Percentiles rank a stretch among this genome's conserved stretches.
phyloP scores from a whole-genome alignment of 208 protist species.

The Crithidia fasciculata region DNA sequence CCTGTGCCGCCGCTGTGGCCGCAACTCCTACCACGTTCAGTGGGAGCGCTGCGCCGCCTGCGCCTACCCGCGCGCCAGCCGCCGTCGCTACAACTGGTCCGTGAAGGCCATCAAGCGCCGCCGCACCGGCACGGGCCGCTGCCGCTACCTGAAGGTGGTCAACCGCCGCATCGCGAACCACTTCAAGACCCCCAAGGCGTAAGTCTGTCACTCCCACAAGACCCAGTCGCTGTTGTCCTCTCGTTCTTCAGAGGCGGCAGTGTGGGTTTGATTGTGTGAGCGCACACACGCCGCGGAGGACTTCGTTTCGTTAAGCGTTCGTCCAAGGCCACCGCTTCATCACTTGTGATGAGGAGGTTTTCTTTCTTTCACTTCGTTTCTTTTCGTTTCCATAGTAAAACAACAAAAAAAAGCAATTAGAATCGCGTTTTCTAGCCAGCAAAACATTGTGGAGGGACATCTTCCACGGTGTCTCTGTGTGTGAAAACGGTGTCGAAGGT shows the following conservation, averaged over 20 bases:
- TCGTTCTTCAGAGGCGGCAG: no score
- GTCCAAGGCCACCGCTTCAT: not conserved
- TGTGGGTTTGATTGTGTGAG: no score
- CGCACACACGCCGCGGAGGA: not conserved
- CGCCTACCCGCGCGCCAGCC: constrained; percentile 96
- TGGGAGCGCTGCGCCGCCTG: constrained; percentile 98
- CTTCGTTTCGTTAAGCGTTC: not conserved
- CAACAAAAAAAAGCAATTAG: not conserved
- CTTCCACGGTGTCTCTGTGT: no score
- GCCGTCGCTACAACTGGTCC: constrained; percentile 97
- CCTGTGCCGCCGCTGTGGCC: constrained; percentile 97
- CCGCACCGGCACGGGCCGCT: constrained; percentile 98
- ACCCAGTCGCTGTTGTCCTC: no score
- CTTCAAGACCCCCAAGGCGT: constrained; percentile 94
- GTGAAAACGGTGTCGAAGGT: no score
- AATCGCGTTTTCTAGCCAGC: not conserved
- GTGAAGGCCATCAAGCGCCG: constrained; percentile 98
- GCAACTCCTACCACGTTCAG: constrained; percentile 97
- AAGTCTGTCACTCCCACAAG: not conserved
- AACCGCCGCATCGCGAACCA: constrained; percentile 97
- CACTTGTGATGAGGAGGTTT: not conserved
- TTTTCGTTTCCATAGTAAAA: not conserved
- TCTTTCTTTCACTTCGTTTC: constrained; percentile 1
- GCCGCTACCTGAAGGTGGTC: constrained; percentile 97
- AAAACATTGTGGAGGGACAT: no score